Conservation (phyloP, 352 stramenopile genomes). For the Aphanomyces astaci region DNA sequence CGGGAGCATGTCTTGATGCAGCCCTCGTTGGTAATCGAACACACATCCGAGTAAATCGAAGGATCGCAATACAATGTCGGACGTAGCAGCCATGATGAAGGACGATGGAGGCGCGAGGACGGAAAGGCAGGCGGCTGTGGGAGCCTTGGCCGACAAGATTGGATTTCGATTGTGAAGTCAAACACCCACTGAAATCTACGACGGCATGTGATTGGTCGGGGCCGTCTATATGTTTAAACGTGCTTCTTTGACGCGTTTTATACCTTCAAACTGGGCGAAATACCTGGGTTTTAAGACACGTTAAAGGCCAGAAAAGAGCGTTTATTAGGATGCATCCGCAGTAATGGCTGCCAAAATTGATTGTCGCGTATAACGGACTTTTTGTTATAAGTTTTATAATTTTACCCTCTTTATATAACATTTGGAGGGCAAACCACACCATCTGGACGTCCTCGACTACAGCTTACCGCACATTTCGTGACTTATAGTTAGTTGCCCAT, state of each 20-base stretch:
- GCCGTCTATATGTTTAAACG: neutral
- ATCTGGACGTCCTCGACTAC: neutral
- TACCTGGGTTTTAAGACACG: neutral
- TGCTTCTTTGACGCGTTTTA: neutral
- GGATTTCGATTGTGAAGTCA: conserved; percentile 9
- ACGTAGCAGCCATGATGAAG: neutral
- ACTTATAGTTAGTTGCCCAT: too few relatives aligned
- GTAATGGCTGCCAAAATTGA: neutral
- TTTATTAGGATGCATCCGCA: neutral
- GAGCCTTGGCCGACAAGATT: neutral
- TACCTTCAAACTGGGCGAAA: neutral
- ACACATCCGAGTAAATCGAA: conserved; percentile 1
- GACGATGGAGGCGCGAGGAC: neutral
- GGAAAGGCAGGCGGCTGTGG: neutral
- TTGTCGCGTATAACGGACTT: neutral
- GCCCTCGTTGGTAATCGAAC: neutral
- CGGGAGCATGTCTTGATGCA: conserved; percentile 7
- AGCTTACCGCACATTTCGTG: neutral
- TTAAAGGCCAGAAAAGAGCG: neutral
- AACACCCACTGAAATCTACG: neutral
- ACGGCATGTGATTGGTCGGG: neutral
- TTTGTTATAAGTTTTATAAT: neutral
- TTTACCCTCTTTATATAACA: neutral
- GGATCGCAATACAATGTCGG: conserved; percentile 11
- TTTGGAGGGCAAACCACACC: neutral